Evolutionary conservation across 140 eudicot genomes (phyloP), one percentile per base, ranked within the genome.

Genomic region (Ambrosia hybrid): DNA sequence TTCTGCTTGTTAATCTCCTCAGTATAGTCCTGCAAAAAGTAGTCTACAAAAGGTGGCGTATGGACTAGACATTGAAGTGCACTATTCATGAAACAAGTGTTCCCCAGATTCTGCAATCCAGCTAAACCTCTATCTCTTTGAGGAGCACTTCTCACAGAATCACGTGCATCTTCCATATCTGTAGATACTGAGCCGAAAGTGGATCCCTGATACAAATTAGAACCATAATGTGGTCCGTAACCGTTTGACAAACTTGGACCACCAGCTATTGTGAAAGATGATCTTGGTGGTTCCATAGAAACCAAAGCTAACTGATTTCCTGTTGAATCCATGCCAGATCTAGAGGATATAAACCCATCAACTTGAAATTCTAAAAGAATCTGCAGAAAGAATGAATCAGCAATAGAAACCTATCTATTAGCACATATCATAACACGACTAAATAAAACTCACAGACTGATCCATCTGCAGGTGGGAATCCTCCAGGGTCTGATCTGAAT

Each of bases 41-140:
- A 94, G 53, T 91, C 92, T 66, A 83, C 94, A 13, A 94, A 85
- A 67, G 87, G 92, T 4, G 92, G 96, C 33, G 99, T 94, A 83
- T 94, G 99, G 33, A 94, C 96, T 67, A 94, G 73, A 83, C 99
- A 94, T 68, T 94, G 99, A 76, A 94, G 84, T 3, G 97, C 85
- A 64, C 99, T 94, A 74, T 94, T 94, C 99, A 94, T 92, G 80
- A 92, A 92, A 85, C 98, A 92, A 51, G 98, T 92, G 67, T 92
- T 92, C 36, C 99, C 99, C 69, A 94, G 83, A 83, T 94, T 94
- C 77, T 88, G 96, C 80, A 94, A 77, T 67, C 99, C 99, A 5
- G 99, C 97, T 74, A 94, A 86, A 16, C 99, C 99, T 70, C 81
- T 68, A 14, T 80, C 96, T 65, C 87, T 85, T 83, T 79, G 84